These are phyloP conservation scores for Santalum album DNA, from an alignment of 164 flowering plant genomes.

Conservation along the genomic window DNA sequence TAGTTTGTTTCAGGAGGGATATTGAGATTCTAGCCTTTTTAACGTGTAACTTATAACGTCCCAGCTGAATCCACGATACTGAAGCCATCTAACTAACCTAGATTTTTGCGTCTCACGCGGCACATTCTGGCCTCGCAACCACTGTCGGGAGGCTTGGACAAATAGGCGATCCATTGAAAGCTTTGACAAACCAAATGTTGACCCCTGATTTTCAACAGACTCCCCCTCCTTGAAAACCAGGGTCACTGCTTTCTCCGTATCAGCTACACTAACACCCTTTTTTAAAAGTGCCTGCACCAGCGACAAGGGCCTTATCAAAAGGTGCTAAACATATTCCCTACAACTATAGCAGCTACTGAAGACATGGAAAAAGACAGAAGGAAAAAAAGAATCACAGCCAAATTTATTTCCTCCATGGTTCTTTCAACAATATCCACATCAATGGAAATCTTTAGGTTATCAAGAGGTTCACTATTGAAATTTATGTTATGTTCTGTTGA, in stretches of 20 bases:
- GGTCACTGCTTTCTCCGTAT: slow-evolving; percentile 54
- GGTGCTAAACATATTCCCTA: background rate
- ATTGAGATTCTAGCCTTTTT: slow-evolving; percentile 51
- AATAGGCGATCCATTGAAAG: slow-evolving; percentile 45
- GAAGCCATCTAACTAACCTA: slow-evolving; percentile 79
- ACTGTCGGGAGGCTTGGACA: slow-evolving; percentile 69
- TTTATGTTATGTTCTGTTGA: too few species aligned
- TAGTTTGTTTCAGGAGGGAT: slow-evolving; percentile 20
- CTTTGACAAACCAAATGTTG: slow-evolving; percentile 47
- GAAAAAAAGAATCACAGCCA: background rate
- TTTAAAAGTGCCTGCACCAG: slow-evolving; percentile 45
- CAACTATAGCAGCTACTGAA: background rate
- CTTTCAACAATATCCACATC: background rate
- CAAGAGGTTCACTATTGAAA: too few species aligned
- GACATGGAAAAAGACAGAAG: background rate
- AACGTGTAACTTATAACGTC: slow-evolving; percentile 39
- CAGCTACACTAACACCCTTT: slow-evolving; percentile 55
- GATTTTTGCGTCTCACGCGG: slow-evolving; percentile 56
- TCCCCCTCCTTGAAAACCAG: slow-evolving; percentile 47
- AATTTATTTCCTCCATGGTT: background rate
- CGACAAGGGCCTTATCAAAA: background rate
- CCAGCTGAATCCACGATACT: slow-evolving; percentile 84
- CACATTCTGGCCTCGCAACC: slow-evolving; percentile 46
- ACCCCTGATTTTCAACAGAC: slow-evolving; percentile 21
- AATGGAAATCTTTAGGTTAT: too few species aligned